Evolutionary conservation across 805 yeast genomes (phyloP).

Genomic region (Yarrowia sp.): DNA sequence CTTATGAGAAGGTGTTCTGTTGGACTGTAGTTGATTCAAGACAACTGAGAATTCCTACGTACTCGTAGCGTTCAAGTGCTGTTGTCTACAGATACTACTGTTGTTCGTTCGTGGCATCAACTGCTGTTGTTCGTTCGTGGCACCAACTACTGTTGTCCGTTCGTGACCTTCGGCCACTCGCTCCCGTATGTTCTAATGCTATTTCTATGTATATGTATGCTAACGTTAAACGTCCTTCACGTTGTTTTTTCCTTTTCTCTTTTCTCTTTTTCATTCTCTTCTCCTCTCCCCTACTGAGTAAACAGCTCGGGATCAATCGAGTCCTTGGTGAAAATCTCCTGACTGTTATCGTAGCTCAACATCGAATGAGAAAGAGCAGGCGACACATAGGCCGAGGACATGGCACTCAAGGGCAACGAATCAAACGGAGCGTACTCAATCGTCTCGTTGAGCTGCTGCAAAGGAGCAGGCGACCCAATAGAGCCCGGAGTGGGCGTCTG

Average conservation of each 20-base stretch:
- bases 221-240: not conserved
- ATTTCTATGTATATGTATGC: conserved; percentile 5
- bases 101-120: no score
- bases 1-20: no score
- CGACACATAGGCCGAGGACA: conserved; percentile 2
- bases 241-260: not conserved
- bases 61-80: no score
- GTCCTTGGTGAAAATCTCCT: not conserved
- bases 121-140: no score
- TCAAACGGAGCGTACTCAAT: conserved; percentile 19
- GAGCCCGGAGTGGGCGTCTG: conserved; percentile 24
- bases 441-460: conserved; percentile 20
- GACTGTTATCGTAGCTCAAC: not conserved
- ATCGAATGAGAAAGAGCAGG: conserved; percentile 9
- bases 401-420: conserved; percentile 7
- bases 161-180: no score
- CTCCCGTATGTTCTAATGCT: not conserved
- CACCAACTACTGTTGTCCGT: no score
- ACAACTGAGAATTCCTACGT: no score
- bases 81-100: no score
- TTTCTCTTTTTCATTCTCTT: not conserved
- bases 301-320: conserved; percentile 21
- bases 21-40: no score
- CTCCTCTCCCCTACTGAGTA: not conserved
- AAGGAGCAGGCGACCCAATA: conserved; percentile 15